These are phyloP conservation scores for Irpex lacteus DNA, from an alignment of 1,284 basidiomycete species.

Conservation along the genomic window DNA sequence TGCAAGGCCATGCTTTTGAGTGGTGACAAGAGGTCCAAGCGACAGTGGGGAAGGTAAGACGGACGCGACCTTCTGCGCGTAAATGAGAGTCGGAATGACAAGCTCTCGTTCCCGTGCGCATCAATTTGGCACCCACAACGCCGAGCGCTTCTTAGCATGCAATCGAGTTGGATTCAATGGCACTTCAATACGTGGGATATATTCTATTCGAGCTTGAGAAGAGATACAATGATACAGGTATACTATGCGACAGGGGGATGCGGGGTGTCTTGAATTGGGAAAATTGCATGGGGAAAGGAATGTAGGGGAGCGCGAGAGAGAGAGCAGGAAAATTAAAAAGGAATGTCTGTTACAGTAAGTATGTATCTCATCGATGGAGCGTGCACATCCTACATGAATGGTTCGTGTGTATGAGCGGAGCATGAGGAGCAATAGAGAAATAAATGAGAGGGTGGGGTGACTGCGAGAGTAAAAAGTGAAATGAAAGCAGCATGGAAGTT, in stretches of 20 bases:
- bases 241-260: not conserved
- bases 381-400: not conserved
- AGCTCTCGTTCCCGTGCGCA: not conserved
- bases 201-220: not conserved
- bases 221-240: not conserved
- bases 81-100: not conserved
- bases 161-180: not conserved
- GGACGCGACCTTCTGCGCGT: not conserved
- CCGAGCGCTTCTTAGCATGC: not conserved
- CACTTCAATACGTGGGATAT: not conserved
- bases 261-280: not conserved
- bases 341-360: not conserved
- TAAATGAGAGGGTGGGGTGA: not conserved
- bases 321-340: not conserved
- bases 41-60: not conserved
- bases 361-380: not conserved
- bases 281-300: not conserved
- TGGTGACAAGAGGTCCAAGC: not conserved
- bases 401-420: not conserved
- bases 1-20: slow-evolving; percentile 19
- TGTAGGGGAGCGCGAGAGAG: not conserved
- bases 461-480: not conserved
- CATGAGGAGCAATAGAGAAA: not conserved
- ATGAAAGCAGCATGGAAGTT: not conserved
- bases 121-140: not conserved